Percentiles rank a stretch among this genome's conserved stretches.
Evolutionary conservation across 1,284 basidiomycete genomes (phyloP).

Genomic region (Apiotrichum sp.): DNA sequence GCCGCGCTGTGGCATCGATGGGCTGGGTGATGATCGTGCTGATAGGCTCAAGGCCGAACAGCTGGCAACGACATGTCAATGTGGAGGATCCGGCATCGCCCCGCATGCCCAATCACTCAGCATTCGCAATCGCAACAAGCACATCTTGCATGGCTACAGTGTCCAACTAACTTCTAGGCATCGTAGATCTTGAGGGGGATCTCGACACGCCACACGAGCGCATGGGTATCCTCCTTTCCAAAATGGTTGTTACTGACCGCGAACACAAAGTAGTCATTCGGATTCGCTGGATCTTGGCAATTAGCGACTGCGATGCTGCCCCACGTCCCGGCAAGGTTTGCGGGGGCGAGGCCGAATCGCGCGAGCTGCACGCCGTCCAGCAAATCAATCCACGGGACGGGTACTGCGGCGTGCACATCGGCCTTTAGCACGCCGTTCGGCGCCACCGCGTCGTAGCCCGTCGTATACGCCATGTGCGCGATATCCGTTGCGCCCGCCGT

Average conservation of each 20-base stretch:
- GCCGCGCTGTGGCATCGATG: too few relatives aligned
- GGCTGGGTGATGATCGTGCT: too few relatives aligned
- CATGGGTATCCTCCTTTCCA: conserved; percentile 51
- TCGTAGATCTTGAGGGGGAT: conserved; percentile 46
- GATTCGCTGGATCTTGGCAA: conserved; percentile 51
- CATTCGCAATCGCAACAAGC: too few relatives aligned
- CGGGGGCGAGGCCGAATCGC: conserved; percentile 40
- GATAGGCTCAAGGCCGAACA: too few relatives aligned
- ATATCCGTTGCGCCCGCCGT: conserved; percentile 40
- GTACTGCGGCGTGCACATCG: conserved; percentile 27
- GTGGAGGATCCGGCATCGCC: too few relatives aligned
- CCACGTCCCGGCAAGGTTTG: conserved; percentile 43
- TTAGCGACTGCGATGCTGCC: conserved; percentile 61
- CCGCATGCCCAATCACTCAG: too few relatives aligned
- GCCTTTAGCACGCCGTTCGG: conserved; percentile 29
- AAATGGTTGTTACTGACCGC: conserved; percentile 62
- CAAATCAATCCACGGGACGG: conserved; percentile 35
- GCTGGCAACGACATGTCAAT: too few relatives aligned
- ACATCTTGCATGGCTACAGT: too few relatives aligned
- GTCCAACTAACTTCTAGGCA: too few relatives aligned
- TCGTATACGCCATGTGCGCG: conserved; percentile 33
- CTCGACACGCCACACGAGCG: conserved; percentile 61
- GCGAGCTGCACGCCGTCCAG: conserved; percentile 29
- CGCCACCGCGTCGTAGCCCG: conserved; percentile 28
- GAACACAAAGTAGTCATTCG: conserved; percentile 64